Conservation (phyloP, 805 yeast genomes). For the Yamadazyma endophytica region DNA sequence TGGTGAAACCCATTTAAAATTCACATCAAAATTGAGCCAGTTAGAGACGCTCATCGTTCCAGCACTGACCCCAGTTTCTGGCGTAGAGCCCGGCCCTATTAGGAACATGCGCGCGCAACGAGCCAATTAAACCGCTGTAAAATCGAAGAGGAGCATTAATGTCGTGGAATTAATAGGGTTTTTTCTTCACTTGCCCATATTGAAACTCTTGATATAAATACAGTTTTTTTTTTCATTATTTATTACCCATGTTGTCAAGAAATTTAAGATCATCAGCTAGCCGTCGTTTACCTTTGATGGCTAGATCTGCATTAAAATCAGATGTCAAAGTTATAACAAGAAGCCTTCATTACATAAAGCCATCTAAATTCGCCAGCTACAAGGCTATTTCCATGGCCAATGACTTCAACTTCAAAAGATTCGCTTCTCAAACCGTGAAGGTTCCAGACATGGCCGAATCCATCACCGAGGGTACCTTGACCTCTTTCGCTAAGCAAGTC, state of each 20-base stretch:
- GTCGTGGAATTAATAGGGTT: no score
- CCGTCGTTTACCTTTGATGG: slow-evolving; percentile 11
- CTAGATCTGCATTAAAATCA: slow-evolving; percentile 5
- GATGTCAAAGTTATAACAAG: slow-evolving; percentile 4
- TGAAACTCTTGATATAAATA: no score
- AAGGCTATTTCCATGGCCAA: slow-evolving; percentile 4
- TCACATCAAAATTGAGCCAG: no score
- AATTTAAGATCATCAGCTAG: slow-evolving; percentile 10
- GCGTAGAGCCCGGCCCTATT: no score
- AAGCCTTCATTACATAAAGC: background rate
- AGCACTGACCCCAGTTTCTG: no score
- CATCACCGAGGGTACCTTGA: slow-evolving; percentile 91
- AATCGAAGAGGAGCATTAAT: no score
- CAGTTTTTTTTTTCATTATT: no score
- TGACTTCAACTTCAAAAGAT: slow-evolving; percentile 27
- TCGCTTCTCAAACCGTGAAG: slow-evolving; percentile 54
- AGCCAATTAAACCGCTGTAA: no score
- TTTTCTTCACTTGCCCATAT: no score
- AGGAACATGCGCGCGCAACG: no score
- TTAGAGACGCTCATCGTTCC: no score
- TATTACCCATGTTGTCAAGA: slow-evolving; percentile 13
- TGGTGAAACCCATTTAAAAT: no score
- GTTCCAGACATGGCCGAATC: slow-evolving; percentile 99
- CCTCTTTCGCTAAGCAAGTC: slow-evolving; percentile 60
- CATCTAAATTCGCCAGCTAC: background rate